A percentile compares a stretch with the other conserved stretches of the same genome.
Evolutionary conservation across 371 early-diverging fungal species (phyloP).

Genomic region (Actinomortierella ambigua): DNA sequence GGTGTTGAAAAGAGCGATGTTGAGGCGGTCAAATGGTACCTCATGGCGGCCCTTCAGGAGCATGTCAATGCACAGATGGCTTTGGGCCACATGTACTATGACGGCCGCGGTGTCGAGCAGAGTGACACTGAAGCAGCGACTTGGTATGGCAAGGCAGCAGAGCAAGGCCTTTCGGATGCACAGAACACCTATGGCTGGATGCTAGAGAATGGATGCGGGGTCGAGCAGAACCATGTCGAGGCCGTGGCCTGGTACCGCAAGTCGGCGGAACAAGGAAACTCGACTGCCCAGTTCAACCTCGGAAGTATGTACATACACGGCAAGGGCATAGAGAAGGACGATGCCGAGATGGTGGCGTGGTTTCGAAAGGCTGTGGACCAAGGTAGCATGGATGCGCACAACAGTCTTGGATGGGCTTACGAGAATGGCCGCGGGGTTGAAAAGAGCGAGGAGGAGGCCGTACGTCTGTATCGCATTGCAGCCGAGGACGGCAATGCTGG

Average conservation of each 20-base stretch:
- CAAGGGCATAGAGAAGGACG: slow-evolving; percentile 66
- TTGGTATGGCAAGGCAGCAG: slow-evolving; percentile 70
- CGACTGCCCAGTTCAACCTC: slow-evolving; percentile 78
- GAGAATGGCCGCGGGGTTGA: slow-evolving; percentile 75
- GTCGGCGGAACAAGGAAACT: slow-evolving; percentile 74
- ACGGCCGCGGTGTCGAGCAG: slow-evolving; percentile 75
- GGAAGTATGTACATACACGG: slow-evolving; percentile 84
- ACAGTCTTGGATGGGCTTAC: slow-evolving; percentile 75
- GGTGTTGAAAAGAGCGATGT: slow-evolving; percentile 56
- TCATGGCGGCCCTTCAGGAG: slow-evolving; percentile 52
- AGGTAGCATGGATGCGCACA: slow-evolving; percentile 78
- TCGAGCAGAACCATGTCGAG: slow-evolving; percentile 55
- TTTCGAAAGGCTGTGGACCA: slow-evolving; percentile 71
- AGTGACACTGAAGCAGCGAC: slow-evolving; percentile 64
- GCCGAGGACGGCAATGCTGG: slow-evolving; percentile 75
- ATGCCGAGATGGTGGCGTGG: slow-evolving; percentile 66
- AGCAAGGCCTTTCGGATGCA: slow-evolving; percentile 64
- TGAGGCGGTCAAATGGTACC: slow-evolving; percentile 63
- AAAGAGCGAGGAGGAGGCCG: slow-evolving; percentile 58
- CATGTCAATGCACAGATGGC: slow-evolving; percentile 69
- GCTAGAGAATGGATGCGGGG: slow-evolving; percentile 80
- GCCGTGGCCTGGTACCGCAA: slow-evolving; percentile 72
- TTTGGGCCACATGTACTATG: slow-evolving; percentile 79
- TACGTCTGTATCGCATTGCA: slow-evolving; percentile 75
- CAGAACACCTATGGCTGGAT: slow-evolving; percentile 84